phyloP scores from a whole-genome alignment of 139 green algal genomes.

The Picochlorum sp. region DNA sequence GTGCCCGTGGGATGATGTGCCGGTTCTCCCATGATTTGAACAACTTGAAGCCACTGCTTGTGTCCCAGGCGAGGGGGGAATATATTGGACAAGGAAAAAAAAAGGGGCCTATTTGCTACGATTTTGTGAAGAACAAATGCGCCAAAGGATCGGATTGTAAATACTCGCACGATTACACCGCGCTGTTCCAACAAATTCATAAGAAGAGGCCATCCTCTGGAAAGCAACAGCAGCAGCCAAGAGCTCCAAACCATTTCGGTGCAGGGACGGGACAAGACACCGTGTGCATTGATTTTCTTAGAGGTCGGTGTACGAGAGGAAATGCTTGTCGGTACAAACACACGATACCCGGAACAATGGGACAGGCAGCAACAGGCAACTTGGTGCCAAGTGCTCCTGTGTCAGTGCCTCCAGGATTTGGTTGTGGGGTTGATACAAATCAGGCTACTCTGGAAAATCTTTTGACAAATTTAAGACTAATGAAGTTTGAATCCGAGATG shows the following conservation, averaged over 20 bases:
- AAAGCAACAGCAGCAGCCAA: not conserved
- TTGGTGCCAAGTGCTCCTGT: not conserved
- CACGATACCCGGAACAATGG: no score
- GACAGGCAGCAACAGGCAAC: no score
- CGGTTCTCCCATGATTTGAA: constrained; percentile 77
- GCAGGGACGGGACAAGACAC: not conserved
- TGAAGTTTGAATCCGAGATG: not conserved
- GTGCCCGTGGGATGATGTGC: constrained; percentile 67
- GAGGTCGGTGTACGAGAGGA: constrained; percentile 5
- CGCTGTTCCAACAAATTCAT: constrained; percentile 10
- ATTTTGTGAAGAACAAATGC: constrained; percentile 77
- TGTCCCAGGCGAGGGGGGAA: not conserved
- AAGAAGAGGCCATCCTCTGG: not conserved
- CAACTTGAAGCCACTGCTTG: constrained; percentile 29
- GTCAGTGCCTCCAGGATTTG: not conserved
- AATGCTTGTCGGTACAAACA: constrained; percentile 4
- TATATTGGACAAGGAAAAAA: not conserved
- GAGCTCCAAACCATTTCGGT: no score
- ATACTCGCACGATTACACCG: constrained; percentile 69
- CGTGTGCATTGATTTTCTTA: constrained; percentile 12
- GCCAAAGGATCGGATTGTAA: constrained; percentile 50
- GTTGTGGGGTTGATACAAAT: not conserved
- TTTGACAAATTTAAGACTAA: not conserved
- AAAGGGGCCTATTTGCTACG: constrained; percentile 67
- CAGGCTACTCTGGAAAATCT: not conserved